A percentile compares a stretch with the other conserved stretches of the same genome.
phyloP scores from a whole-genome alignment of 2,329 filamentous ascomycete species.

The Fusarium armeniacum region DNA sequence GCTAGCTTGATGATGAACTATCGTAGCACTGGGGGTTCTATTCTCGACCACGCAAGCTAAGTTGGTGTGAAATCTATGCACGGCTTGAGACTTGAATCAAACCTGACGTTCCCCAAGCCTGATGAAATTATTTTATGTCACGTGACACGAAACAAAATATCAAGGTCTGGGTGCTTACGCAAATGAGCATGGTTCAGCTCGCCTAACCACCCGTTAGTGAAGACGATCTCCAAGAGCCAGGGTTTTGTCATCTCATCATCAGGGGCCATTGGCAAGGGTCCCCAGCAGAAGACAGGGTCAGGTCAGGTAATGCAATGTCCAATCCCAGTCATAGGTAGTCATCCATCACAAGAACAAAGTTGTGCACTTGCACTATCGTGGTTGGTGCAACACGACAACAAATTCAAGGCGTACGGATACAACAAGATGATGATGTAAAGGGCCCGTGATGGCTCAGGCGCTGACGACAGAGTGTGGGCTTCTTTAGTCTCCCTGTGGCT shows the following conservation, averaged over 20 bases:
- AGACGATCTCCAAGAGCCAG: slow-evolving; percentile 32
- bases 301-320: slow-evolving; percentile 25
- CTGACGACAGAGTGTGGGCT: slow-evolving; percentile 10
- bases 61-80: slow-evolving; percentile 19
- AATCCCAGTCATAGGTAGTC: slow-evolving; percentile 1
- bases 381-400: slow-evolving; percentile 12
- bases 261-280: slow-evolving; percentile 19
- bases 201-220: slow-evolving; percentile 35
- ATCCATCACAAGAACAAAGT: background rate
- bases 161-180: slow-evolving; percentile 4
- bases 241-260: slow-evolving; percentile 20
- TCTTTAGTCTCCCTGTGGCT: background rate
- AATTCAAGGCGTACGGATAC: slow-evolving; percentile 4
- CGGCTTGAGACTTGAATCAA: slow-evolving; percentile 16
- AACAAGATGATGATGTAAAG: slow-evolving; percentile 7
- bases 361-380: slow-evolving; percentile 15
- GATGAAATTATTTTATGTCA: slow-evolving; percentile 20
- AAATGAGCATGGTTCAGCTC: slow-evolving; percentile 18
- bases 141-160: slow-evolving; percentile 31
- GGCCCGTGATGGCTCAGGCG: background rate
- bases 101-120: background rate
- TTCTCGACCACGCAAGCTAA: slow-evolving; percentile 3
- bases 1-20: background rate
- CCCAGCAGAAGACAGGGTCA: slow-evolving; percentile 6
- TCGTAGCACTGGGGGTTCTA: slow-evolving; percentile 1